Conservation (phyloP, 306 rosid species). For the Casuarina glauca region DNA sequence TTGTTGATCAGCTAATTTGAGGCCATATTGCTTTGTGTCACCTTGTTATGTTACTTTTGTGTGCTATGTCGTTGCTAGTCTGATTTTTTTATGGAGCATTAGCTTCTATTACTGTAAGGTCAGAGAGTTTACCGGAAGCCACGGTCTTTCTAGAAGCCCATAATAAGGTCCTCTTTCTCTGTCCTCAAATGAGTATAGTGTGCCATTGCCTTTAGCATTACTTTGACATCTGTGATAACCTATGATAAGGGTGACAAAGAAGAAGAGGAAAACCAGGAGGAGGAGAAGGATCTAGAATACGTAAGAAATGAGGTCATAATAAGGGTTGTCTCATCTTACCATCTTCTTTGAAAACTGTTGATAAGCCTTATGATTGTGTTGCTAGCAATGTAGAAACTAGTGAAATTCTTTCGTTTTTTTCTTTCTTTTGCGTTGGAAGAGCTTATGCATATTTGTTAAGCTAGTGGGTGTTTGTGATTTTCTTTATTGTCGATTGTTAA, state of each 20-base stretch:
- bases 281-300: neutral
- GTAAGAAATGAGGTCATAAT: conserved; percentile 18
- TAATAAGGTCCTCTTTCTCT: neutral
- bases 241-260: neutral
- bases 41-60: neutral
- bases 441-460: neutral
- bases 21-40: neutral
- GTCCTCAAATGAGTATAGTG: neutral
- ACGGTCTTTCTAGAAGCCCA: neutral
- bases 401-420: neutral
- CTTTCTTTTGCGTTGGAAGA: neutral
- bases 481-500: neutral
- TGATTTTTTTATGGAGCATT: neutral
- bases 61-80: neutral
- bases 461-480: neutral
- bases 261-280: neutral
- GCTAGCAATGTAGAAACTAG: conserved; percentile 43
- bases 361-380: neutral
- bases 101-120: neutral
- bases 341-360: no score
- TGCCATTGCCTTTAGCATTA: neutral
- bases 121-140: neutral
- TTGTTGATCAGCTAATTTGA: neutral
- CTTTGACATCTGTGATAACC: neutral
- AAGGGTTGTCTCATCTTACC: conserved; percentile 22